Base-by-base conservation (phyloP, 805 yeast genomes). In the Teunomyces aglyptinius region DNA sequence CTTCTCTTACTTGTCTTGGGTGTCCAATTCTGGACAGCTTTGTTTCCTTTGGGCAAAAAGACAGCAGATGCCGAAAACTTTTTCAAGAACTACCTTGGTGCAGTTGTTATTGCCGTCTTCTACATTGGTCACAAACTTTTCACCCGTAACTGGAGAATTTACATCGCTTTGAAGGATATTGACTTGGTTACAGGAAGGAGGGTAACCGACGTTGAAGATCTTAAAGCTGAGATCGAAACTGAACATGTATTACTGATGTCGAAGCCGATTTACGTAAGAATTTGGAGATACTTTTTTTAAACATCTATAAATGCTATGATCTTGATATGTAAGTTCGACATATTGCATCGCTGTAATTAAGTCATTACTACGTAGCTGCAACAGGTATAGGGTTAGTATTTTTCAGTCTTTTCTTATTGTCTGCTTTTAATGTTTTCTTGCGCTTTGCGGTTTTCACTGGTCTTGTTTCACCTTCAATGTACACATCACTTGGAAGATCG, bases 401-500 rank as follows among this genome's bases (percentile, higher is more conserved):
- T 33, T 56, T 59, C 6, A 62, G 61, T 34, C 67, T 46, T 45
- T 63, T 60, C 24, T 49, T 50, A 10, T 40, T 46, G 29, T 49
- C 51, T 6, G 13, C 46, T 40, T 51, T 56, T 27, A 43, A 51
- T 42, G 45, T 46, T 41, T 51, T 52, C 41, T 79, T 80, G 41
- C 64, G 64, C 48, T 73, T 72, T 35, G 65, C 62, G 32, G 78
- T 75, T 58, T 83, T 85, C 3, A 69, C 66, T 0, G 97, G 97
- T 48, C 95, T 77, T 19, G 51, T 57, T 58, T 92, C 97, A n/a
- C 81, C 91, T 51, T 84, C 90, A 11, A 50, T 56, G 56, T 85
- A 92, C 5, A 91, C 96, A 56, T 84, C 89, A 56, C 82, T 80
- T 5, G 97, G 97, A 28, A 94, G 71, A 55, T 90, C 96, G 67